Base-by-base conservation (phyloP, 345 rosid genomes). In the Ailanthus altissimus region DNA sequence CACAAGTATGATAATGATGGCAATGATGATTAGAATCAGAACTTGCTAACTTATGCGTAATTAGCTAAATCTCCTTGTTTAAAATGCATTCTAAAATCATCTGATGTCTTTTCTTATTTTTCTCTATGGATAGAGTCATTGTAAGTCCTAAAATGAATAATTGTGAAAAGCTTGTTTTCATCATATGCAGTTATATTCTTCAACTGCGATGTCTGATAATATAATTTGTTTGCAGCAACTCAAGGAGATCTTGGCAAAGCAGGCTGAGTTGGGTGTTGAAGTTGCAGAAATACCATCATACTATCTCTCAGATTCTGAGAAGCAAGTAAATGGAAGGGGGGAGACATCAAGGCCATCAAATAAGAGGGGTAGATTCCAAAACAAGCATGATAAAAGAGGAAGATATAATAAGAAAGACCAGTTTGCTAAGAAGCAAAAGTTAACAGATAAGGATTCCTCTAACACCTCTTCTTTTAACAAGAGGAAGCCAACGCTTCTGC, bases 251-350 rank as follows among this genome's bases (percentile, higher is more conserved):
- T 83, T 96, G 83, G 90, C 90, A 53, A 91, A 89, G 94, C 99
- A 96, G 80, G 97, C 92, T 25, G 95, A 92, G 83, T 81, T 96
- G 78, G 97, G 97, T 64, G 86, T 89, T 79, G 97, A 92, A 85
- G 95, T 93, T 75, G 98, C 98, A 62, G 99, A 96, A 85, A 80
- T 96, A 79, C 97, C 97, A 12, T 82, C 92, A 14, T 78, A 87
- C 71, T 93, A 96, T 84, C 81, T 93, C 23, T 79, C 78, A 18
- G 92, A 86, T 68, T 82, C 82, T 53, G 83, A 77, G 82, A 88
- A 78, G 65, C 87, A 62, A 68, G 80, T 66, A 70, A 64, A 25
- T 71, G 81, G 43, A 40, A 70, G 74, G 58, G 82, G 85, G 67
- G 83, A 77, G 62, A 79, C 81, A 62, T 61, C 68, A 64, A 77